Evolutionary conservation across 306 rosid genomes (phyloP).

Genomic region (Medicago ruthenica): DNA sequence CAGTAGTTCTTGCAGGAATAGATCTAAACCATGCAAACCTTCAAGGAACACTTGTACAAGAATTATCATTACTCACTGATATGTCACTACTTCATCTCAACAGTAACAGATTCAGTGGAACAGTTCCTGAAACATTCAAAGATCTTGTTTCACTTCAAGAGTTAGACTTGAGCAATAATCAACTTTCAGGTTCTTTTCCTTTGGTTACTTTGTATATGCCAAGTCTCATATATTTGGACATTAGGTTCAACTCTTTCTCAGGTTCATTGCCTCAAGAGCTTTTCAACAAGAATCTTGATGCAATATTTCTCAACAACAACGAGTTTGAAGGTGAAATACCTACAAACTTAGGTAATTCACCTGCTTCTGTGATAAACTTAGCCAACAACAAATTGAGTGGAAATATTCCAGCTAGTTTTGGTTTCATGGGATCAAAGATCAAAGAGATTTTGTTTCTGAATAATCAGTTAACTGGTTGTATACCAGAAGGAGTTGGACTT

Average conservation of each 20-base stretch:
- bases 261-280: conserved; percentile 77
- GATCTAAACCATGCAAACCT: conserved; percentile 97
- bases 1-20: conserved; percentile 73
- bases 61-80: conserved; percentile 74
- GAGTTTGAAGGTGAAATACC: conserved; percentile 85
- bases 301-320: conserved; percentile 86
- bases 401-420: conserved; percentile 77
- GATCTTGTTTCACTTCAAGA: conserved; percentile 71
- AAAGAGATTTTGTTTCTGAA: conserved; percentile 87
- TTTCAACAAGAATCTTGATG: conserved; percentile 76
- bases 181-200: conserved; percentile 84
- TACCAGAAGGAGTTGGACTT: conserved; percentile 90
- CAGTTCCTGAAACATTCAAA: conserved; percentile 67
- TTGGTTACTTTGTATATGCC: conserved; percentile 62
- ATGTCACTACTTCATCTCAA: conserved; percentile 85
- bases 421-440: conserved; percentile 70
- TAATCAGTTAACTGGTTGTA: conserved; percentile 85
- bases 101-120: conserved; percentile 78
- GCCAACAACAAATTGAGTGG: conserved; percentile 85
- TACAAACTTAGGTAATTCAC: conserved; percentile 81
- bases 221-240: conserved; percentile 79
- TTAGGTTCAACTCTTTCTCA: conserved; percentile 81
- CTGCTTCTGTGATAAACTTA: conserved; percentile 89
- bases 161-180: conserved; percentile 91
- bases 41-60: conserved; percentile 75